phyloP scores from a whole-genome alignment of 164 flowering plant genomes.

The Umbellularia californica region DNA sequence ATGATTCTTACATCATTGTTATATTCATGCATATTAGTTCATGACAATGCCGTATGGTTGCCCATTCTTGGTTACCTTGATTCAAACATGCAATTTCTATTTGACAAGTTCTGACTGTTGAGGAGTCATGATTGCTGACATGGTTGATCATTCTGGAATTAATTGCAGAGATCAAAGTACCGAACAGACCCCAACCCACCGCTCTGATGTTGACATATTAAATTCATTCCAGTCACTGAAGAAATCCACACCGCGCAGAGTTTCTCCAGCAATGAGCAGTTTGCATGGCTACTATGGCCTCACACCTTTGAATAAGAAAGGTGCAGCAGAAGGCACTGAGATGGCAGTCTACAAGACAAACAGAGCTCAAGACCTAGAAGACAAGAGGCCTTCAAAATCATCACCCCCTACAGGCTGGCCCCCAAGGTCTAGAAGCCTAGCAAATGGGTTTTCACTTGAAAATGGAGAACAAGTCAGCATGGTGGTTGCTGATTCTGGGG shows the following conservation, averaged over 20 bases:
- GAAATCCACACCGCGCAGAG: constrained; percentile 33
- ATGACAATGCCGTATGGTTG: neutral
- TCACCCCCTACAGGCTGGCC: constrained; percentile 32
- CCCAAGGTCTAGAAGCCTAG: constrained; percentile 55
- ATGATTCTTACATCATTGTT: neutral
- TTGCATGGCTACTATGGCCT: constrained; percentile 79
- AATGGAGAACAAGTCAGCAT: constrained; percentile 29
- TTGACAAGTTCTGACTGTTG: neutral
- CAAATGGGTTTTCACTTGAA: constrained; percentile 33
- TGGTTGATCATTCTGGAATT: constrained; percentile 5
- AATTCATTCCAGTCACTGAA: constrained; percentile 69
- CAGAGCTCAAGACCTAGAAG: constrained; percentile 35
- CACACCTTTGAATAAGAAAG: constrained; percentile 21
- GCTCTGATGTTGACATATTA: constrained; percentile 33
- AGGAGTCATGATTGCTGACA: neutral
- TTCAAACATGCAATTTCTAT: neutral
- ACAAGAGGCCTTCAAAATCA: constrained; percentile 22
- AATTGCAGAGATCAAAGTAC: constrained; percentile 38
- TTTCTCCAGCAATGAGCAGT: constrained; percentile 74
- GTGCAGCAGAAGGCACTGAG: constrained; percentile 41
- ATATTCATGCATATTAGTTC: neutral
- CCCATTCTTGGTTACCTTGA: neutral
- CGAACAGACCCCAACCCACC: constrained; percentile 29
- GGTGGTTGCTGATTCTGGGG: constrained; percentile 23
- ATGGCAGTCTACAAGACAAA: constrained; percentile 47